These are phyloP conservation scores for Fagus sylvatica DNA, from an alignment of 306 rosid species.

Conservation along the genomic window DNA sequence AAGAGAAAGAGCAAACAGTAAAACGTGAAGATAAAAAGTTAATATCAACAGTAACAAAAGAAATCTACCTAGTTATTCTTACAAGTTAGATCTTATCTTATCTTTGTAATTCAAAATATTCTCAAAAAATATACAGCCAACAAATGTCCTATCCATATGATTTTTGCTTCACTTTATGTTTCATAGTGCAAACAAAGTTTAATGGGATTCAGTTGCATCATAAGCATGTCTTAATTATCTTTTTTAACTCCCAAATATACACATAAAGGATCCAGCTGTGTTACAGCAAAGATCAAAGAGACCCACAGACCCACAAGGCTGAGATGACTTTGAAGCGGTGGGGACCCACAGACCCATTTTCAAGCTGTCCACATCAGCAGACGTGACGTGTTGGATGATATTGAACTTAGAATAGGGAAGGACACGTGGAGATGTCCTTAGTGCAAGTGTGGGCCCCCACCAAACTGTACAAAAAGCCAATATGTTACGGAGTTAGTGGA, in stretches of 20 bases:
- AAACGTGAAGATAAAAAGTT: no score
- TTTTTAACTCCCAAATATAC: background rate
- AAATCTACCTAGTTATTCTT: no score
- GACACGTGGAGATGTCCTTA: slow-evolving; percentile 42
- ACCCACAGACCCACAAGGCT: background rate
- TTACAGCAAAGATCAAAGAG: background rate
- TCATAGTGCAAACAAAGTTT: no score
- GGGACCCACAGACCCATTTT: slow-evolving; percentile 14
- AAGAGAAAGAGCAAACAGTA: no score
- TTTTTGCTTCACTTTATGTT: no score
- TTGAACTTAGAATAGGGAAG: slow-evolving; percentile 1
- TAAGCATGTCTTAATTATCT: background rate
- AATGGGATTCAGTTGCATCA: background rate
- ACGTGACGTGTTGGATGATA: slow-evolving; percentile 34
- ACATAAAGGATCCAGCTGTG: slow-evolving; percentile 28
- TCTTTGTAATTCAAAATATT: no score
- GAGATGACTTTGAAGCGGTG: background rate
- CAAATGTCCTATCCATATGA: no score
- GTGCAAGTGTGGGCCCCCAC: slow-evolving; percentile 8
- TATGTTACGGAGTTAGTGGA: slow-evolving; percentile 17
- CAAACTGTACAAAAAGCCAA: background rate
- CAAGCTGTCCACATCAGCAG: slow-evolving; percentile 30
- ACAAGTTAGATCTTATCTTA: no score
- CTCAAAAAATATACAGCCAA: no score
- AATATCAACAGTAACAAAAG: no score